Percentiles rank a stretch among this genome's conserved stretches.
phyloP scores from a whole-genome alignment of 108 stramenopile genomes.

The Thalassiosira profunda region DNA sequence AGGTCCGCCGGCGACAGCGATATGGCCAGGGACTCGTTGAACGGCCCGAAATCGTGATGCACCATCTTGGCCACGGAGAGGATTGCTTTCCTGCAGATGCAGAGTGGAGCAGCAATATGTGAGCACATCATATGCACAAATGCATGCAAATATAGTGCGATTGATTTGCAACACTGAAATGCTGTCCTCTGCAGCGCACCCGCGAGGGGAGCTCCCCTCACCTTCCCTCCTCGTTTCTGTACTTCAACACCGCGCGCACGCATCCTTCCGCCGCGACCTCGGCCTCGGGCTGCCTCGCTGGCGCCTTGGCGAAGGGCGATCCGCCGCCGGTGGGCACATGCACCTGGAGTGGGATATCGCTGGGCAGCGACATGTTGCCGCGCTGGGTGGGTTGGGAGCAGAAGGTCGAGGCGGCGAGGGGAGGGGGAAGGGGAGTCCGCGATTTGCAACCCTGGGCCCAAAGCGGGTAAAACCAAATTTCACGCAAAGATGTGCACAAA shows the following conservation, averaged over 20 bases:
- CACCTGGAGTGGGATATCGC: slow-evolving; percentile 13
- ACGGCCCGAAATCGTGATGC: slow-evolving; percentile 47
- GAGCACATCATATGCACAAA: no score
- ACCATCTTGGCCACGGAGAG: slow-evolving; percentile 35
- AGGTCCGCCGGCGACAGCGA: slow-evolving; percentile 35
- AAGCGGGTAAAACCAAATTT: no score
- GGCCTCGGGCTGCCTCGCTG: neutral
- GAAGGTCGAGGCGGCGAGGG: no score
- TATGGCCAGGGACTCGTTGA: slow-evolving; percentile 31
- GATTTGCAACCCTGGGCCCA: no score
- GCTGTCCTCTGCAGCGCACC: neutral
- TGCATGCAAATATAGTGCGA: no score
- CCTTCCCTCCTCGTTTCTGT: slow-evolving; percentile 12
- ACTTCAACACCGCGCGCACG: slow-evolving; percentile 16
- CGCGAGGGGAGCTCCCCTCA: neutral
- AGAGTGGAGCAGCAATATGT: no score
- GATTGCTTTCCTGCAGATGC: slow-evolving; percentile 26
- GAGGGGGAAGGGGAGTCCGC: no score
- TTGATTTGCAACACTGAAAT: no score
- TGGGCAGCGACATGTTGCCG: no score
- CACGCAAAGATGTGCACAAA: no score
- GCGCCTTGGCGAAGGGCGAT: neutral
- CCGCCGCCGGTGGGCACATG: neutral
- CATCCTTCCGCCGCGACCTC: neutral
- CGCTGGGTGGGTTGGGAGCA: no score